phyloP scores from a whole-genome alignment of 306 rosid genomes.

The Acacia crassicarpa region DNA sequence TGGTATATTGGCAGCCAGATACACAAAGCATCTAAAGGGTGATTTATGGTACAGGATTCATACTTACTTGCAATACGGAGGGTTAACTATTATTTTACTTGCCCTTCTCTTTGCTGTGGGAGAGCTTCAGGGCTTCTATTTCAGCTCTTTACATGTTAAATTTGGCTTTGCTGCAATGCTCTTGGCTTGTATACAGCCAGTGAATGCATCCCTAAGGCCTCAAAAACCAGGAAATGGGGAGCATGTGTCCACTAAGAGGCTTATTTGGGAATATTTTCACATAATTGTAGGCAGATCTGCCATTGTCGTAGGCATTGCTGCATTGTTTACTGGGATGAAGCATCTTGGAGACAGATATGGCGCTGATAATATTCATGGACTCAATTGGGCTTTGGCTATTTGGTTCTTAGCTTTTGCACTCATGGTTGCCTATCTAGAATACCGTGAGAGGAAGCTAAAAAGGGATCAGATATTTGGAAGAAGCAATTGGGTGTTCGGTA shows the following conservation, averaged over 20 bases:
- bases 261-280: slow-evolving; percentile 82
- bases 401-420: slow-evolving; percentile 69
- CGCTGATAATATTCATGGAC: slow-evolving; percentile 68
- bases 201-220: slow-evolving; percentile 72
- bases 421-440: slow-evolving; percentile 62
- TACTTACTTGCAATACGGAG: slow-evolving; percentile 91
- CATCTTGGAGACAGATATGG: slow-evolving; percentile 81
- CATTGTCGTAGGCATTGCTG: slow-evolving; percentile 64
- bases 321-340: slow-evolving; percentile 85
- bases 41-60: slow-evolving; percentile 90
- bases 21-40: slow-evolving; percentile 89
- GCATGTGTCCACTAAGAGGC: slow-evolving; percentile 53
- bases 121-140: slow-evolving; percentile 80
- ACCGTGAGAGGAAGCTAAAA: slow-evolving; percentile 43
- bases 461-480: slow-evolving; percentile 53
- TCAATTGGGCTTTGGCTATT: slow-evolving; percentile 63
- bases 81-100: slow-evolving; percentile 70
- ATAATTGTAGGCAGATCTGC: slow-evolving; percentile 71
- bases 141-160: slow-evolving; percentile 76
- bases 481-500: slow-evolving; percentile 91
- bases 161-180: slow-evolving; percentile 66
- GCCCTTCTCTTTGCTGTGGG: slow-evolving; percentile 93
- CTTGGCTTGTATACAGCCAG: slow-evolving; percentile 73
- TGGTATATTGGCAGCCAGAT: slow-evolving; percentile 82
- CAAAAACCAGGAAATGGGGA: slow-evolving; percentile 58